Evolutionary conservation across 1,139 yeast genomes (phyloP).

Genomic region (Diutina catenulata): DNA sequence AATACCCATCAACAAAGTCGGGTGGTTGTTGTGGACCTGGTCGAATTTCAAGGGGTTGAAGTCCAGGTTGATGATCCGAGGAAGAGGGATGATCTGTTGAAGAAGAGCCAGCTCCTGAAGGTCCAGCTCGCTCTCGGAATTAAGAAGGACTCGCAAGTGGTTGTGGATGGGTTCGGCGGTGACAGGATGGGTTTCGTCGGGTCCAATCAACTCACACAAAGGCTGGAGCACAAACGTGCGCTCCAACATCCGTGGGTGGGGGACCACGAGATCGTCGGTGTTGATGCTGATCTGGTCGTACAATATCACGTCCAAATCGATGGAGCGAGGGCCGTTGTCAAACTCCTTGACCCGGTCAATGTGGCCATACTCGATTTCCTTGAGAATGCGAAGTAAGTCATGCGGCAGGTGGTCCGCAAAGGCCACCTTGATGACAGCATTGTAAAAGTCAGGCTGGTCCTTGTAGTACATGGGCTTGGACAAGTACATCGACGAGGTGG

Average conservation of each 20-base stretch:
- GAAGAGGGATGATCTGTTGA: conserved; percentile 29
- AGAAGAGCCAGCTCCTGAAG: conserved; percentile 38
- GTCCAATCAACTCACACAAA: conserved; percentile 63
- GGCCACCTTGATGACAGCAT: conserved; percentile 64
- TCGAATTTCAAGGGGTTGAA: conserved; percentile 27
- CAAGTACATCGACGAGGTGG: conserved; percentile 70
- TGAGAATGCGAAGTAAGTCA: conserved; percentile 47
- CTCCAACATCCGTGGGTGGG: conserved; percentile 82
- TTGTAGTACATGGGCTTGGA: conserved; percentile 87
- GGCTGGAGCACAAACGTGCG: conserved; percentile 88
- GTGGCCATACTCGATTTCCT: conserved; percentile 65
- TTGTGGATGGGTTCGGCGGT: conserved; percentile 69
- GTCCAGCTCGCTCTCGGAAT: conserved; percentile 18
- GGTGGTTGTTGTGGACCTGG: conserved; percentile 19
- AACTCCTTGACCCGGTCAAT: conserved; percentile 64
- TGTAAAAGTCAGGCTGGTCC: conserved; percentile 74
- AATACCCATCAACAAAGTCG: conserved; percentile 59
- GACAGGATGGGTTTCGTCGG: conserved; percentile 61
- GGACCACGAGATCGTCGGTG: conserved; percentile 52
- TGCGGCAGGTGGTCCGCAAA: conserved; percentile 46
- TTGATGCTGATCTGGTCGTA: conserved; percentile 51
- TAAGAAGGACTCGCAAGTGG: conserved; percentile 50
- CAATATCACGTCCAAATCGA: conserved; percentile 78
- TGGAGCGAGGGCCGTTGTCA: conserved; percentile 85
- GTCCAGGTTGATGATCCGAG: conserved; percentile 7